Evolutionary conservation across 192 early-diverging fungal genomes (phyloP), one percentile per base, ranked within the genome.

Genomic region (Diversispora eburnea): DNA sequence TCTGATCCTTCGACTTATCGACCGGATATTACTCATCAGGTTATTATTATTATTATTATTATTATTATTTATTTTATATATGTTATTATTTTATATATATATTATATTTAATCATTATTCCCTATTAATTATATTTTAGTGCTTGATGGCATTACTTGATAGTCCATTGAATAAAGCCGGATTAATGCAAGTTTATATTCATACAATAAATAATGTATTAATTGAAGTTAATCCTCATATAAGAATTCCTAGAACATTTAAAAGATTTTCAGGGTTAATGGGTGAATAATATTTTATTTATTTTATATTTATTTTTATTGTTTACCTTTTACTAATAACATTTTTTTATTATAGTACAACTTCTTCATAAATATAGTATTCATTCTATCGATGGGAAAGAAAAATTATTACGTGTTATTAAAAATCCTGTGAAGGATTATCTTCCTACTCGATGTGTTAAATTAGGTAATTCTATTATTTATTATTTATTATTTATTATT

Each of bases 151-250:
- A 4, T 84, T 99, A 33, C 84, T 99, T 13, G 98, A 99, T 87
- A 95, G 92, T 75, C 98, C 98, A 41, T 84, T 99, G 73, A 99
- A 98, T 88, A 98, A 98, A 83, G 96, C 98, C 3, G 98, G 98
- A 51, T 84, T 92, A n/a, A 80, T 99, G 71, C 98, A 99, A 80
- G 91, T 99, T 55, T 99, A 94, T 79, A 95, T 99, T 55, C 94
- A 95, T 73, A 99, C 98, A 4, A 86, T 87, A 64, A 93, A 90
- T 79, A 94, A 95, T 69, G 95, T 97, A 17, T 85, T 99, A 43
- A 98, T 99, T 68, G 98, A 99, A 86, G 93, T 99, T 51, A 95
- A 94, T 78, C 98, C 98, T 51, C 93, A 95, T 70, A 92, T 98
- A 63, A 90, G 98, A 75, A 99, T 99, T 78, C 98, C 98, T n/a